phyloP scores from a whole-genome alignment of 2,329 filamentous ascomycete genomes.

The Trichoderma sp. region DNA sequence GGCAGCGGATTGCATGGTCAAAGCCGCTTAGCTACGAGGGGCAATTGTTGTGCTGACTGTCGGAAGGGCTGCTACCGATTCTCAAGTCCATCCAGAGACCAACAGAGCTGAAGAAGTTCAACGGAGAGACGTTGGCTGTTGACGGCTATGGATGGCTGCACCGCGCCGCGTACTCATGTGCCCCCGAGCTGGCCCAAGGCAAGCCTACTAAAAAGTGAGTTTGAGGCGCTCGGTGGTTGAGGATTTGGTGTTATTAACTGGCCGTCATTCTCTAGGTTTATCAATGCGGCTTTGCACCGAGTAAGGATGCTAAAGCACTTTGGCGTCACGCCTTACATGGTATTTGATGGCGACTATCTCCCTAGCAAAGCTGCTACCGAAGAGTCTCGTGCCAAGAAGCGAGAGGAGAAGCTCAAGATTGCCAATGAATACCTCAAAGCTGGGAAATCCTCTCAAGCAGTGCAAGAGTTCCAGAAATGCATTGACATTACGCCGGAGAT shows the following conservation, averaged over 20 bases:
- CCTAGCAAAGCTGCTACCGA: conserved; percentile 93
- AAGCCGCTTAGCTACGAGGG: not conserved
- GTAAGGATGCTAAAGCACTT: conserved; percentile 94
- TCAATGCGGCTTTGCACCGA: conserved; percentile 86
- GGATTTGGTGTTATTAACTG: conserved; percentile 4
- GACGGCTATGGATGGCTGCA: conserved; percentile 99
- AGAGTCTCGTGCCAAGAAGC: conserved; percentile 69
- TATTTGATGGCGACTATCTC: conserved; percentile 94
- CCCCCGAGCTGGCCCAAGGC: conserved; percentile 83
- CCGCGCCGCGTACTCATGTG: conserved; percentile 85
- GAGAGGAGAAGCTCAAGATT: conserved; percentile 73
- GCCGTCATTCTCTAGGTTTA: conserved; percentile 59
- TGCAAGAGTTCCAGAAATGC: conserved; percentile 87
- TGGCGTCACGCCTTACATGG: conserved; percentile 88
- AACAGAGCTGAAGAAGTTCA: conserved; percentile 81
- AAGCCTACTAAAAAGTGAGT: conserved; percentile 84
- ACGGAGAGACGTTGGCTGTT: conserved; percentile 86
- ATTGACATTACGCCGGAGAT: conserved; percentile 96
- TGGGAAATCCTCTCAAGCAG: conserved; percentile 77
- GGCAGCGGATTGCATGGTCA: not conserved
- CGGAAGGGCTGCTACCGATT: conserved; percentile 77
- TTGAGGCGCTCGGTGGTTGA: not conserved
- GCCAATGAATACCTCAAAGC: conserved; percentile 80
- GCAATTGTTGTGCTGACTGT: conserved; percentile 28
- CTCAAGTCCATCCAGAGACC: conserved; percentile 96